Evolutionary conservation across 2,329 filamentous ascomycete genomes (phyloP).

Genomic region (Verticillium klebahnii): DNA sequence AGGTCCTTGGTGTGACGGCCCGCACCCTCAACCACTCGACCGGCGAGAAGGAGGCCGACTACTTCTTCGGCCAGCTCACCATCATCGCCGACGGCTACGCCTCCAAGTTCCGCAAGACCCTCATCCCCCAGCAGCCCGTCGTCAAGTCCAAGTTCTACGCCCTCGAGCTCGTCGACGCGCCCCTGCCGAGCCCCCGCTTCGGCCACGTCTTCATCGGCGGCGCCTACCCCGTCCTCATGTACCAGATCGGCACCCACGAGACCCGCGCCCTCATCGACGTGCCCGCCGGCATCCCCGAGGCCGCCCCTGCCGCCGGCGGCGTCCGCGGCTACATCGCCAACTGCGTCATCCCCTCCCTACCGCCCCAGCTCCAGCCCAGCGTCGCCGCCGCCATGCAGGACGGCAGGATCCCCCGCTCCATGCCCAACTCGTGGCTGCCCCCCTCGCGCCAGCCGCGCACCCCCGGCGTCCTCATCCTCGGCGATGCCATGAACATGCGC

Average conservation of each 20-base stretch:
- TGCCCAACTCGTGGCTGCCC: constrained; percentile 95
- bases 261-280: constrained; percentile 88
- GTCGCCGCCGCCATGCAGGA: constrained; percentile 74
- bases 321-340: constrained; percentile 81
- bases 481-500: constrained; percentile 99
- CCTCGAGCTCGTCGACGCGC: constrained; percentile 84
- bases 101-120: constrained; percentile 83
- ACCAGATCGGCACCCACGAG: constrained; percentile 95
- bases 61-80: constrained; percentile 84
- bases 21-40: constrained; percentile 56
- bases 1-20: constrained; percentile 80
- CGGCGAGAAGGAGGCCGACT: constrained; percentile 57
- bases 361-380: constrained; percentile 63
- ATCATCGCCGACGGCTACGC: constrained; percentile 89
- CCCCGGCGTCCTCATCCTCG: constrained; percentile 72
- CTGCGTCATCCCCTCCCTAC: constrained; percentile 73
- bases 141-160: constrained; percentile 88
- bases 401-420: constrained; percentile 71
- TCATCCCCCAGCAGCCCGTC: constrained; percentile 61
- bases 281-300: constrained; percentile 70
- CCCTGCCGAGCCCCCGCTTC: constrained; percentile 68
- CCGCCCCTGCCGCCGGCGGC: constrained; percentile 69
- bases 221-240: constrained; percentile 75
- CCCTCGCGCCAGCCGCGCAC: constrained; percentile 51
- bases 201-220: constrained; percentile 86